Evolutionary conservation across 2,329 filamentous ascomycete genomes (phyloP), one percentile per base, ranked within the genome.

Genomic region (Stromatinia cepivora): DNA sequence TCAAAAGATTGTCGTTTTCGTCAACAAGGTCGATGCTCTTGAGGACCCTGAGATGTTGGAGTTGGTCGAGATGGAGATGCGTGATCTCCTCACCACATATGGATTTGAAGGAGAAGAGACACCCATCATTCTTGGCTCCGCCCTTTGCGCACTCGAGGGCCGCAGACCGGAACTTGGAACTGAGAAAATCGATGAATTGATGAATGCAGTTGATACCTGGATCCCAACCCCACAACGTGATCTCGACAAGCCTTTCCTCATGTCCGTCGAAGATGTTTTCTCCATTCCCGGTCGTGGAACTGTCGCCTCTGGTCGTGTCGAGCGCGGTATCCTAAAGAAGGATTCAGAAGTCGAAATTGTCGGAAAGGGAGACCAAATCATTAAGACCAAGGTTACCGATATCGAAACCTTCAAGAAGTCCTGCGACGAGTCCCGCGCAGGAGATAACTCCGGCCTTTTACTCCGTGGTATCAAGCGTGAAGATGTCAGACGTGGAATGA

Each of bases 361-460:
- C 72, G 95, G 95, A 80, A 97, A 95, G 85, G 89, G 90, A 75
- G 82, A 83, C 69, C 86, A 89, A 58, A 84, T 92, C 75, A 92
- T 98, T 86, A 97, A 96, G 89, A 98, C 95, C 82, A 98, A 97
- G 87, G 94, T 99, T 74, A 99, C 95, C 79, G 96, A 99, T 79
- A 98, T 99, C 76, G 95, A 99, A 86, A 99, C 94, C 75, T 99
- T 99, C 88, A 97, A 98, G 88, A 99, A 99, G 88, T 96, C 93
- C 63, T 98, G 95, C 82, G 94, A 97, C 70, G 93, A 97, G 84
- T 97, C 94, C 70, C 89, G 92, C 77, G 95, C 95, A 72, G 95
- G 95, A 81, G 95, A 99, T 84, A 99, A 98, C 89, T 97, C 95
- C 36, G 95, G 95, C 79, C 91, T 99, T 50, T 88, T 99, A 67